These are phyloP conservation scores for Globisporangium middletonii DNA, from an alignment of 352 stramenopile species.

Conservation along the genomic window DNA sequence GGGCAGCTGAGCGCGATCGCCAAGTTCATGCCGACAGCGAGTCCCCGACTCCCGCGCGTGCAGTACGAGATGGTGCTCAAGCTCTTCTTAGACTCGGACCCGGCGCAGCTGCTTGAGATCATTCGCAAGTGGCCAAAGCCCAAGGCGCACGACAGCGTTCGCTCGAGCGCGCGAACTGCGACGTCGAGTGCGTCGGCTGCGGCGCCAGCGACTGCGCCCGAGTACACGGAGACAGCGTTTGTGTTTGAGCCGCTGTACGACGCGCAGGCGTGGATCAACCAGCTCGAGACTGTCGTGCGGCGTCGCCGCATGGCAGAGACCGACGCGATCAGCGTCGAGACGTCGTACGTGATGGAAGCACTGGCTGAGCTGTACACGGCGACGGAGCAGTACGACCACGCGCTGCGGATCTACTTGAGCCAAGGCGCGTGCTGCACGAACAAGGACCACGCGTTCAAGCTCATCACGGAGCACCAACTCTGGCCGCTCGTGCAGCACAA, in stretches of 20 bases:
- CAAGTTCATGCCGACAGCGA: conserved; percentile 65
- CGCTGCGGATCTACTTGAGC: conserved; percentile 79
- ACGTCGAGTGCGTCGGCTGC: neutral
- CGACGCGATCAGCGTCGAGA: conserved; percentile 64
- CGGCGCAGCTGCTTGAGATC: conserved; percentile 62
- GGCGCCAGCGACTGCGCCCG: conserved; percentile 24
- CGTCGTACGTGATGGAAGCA: conserved; percentile 77
- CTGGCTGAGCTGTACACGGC: conserved; percentile 77
- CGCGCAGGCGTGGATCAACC: conserved; percentile 73
- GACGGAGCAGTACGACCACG: conserved; percentile 78
- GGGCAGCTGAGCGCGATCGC: conserved; percentile 68
- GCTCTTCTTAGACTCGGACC: conserved; percentile 80
- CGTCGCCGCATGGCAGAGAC: conserved; percentile 64
- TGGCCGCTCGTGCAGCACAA: conserved; percentile 78
- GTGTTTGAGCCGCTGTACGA: conserved; percentile 79
- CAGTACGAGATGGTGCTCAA: conserved; percentile 86
- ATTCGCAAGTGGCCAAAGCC: conserved; percentile 84
- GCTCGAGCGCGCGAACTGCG: neutral
- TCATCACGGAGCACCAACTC: conserved; percentile 78
- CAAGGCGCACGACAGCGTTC: neutral
- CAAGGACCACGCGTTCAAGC: conserved; percentile 82
- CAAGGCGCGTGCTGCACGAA: conserved; percentile 80
- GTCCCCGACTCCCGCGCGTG: conserved; percentile 50
- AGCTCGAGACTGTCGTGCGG: conserved; percentile 69
- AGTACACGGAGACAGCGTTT: conserved; percentile 66